Evolutionary conservation across 257 asterid species (phyloP).

Genomic region (Jacaranda copaia): DNA sequence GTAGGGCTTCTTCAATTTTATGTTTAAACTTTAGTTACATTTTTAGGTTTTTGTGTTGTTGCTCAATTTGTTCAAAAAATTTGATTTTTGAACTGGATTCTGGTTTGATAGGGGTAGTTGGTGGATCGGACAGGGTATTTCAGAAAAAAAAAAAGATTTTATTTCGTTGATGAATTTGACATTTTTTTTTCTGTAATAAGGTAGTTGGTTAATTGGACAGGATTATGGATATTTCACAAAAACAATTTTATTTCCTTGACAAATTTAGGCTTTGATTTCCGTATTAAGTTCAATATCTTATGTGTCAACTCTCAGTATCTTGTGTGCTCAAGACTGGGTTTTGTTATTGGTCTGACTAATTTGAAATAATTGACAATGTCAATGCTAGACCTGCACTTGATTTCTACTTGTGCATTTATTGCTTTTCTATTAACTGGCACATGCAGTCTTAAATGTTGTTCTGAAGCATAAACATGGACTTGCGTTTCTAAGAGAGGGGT

Average conservation of each 20-base stretch:
- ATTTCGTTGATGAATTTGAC: not conserved
- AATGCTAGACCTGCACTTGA: slow-evolving; percentile 16
- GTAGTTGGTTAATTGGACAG: slow-evolving; percentile 2
- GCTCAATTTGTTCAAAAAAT: not conserved
- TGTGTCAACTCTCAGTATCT: slow-evolving; percentile 1
- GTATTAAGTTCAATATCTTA: not conserved
- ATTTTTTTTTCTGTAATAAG: not conserved
- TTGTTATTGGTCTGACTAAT: not conserved
- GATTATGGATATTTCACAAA: not conserved
- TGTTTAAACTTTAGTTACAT: not conserved
- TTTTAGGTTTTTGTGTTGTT: not conserved
- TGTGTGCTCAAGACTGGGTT: not conserved
- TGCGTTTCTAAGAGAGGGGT: not conserved
- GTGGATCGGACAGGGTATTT: slow-evolving; percentile 2
- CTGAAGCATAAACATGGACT: not conserved
- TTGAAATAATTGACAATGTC: not conserved
- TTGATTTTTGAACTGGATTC: not conserved
- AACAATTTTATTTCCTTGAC: not conserved
- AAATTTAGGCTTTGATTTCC: not conserved
- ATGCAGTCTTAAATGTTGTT: not conserved
- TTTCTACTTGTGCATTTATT: slow-evolving; percentile 6
- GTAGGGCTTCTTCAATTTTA: not conserved
- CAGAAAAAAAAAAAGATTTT: not conserved
- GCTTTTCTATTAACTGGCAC: not conserved
- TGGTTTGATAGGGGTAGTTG: not conserved